phyloP scores from a whole-genome alignment of 225 moss, liverwort and hornwort genomes.

The Pleurozium schreberi region DNA sequence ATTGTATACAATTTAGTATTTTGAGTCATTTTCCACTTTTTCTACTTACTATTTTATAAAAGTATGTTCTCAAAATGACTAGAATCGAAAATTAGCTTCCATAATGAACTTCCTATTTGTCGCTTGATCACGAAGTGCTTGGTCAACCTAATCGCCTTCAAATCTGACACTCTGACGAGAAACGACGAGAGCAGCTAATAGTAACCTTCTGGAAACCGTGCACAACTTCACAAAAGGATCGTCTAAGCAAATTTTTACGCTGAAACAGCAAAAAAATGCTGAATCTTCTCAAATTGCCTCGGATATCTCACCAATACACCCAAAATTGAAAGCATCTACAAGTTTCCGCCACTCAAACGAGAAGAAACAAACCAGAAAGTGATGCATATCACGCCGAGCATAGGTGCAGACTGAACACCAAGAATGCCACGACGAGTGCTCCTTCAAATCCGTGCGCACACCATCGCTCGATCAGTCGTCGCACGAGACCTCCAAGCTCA shows the following conservation, averaged over 20 bases:
- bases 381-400: slow-evolving; percentile 15
- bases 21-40: no score
- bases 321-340: neutral
- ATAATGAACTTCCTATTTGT: neutral
- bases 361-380: slow-evolving; percentile 2
- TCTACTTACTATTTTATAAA: no score
- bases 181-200: neutral
- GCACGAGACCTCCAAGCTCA: neutral
- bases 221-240: neutral
- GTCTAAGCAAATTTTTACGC: neutral
- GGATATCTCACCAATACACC: neutral
- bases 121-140: neutral
- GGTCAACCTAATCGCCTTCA: neutral
- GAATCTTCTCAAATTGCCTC: neutral
- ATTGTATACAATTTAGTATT: no score
- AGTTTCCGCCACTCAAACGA: neutral
- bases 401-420: neutral
- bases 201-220: neutral
- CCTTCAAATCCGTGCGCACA: neutral
- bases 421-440: neutral
- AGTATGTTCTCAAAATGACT: neutral
- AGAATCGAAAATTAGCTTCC: neutral
- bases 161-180: neutral
- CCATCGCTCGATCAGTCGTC: neutral
- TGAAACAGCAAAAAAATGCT: neutral